Evolutionary conservation across 2,329 filamentous ascomycete species (phyloP).

Genomic region (Lecanosticta acicola): DNA sequence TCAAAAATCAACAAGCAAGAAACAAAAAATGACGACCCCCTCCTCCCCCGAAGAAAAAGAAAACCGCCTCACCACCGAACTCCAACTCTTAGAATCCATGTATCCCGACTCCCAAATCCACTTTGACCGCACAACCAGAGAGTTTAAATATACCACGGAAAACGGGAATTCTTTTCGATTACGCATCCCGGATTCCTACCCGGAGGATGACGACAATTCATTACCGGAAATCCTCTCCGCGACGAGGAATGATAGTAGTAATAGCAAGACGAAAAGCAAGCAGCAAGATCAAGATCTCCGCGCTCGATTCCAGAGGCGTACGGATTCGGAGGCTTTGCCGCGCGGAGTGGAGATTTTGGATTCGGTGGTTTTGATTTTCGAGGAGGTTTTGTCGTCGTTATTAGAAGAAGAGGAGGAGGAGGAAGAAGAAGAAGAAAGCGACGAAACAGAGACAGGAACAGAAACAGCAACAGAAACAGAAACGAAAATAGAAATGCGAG

Average conservation of each 20-base stretch:
- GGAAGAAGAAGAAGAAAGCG: conserved; percentile 6
- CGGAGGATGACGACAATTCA: conserved; percentile 19
- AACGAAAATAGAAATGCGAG: neutral
- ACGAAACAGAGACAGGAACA: conserved; percentile 10
- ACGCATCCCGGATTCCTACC: conserved; percentile 38
- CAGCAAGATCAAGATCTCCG: too few species aligned
- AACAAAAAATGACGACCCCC: neutral
- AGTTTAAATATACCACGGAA: conserved; percentile 34
- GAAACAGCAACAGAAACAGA: neutral
- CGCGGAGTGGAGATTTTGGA: conserved; percentile 41
- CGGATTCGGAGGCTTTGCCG: too few species aligned
- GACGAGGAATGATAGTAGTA: too few species aligned
- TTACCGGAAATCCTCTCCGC: conserved; percentile 38
- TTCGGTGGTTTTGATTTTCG: conserved; percentile 37
- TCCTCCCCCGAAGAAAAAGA: conserved; percentile 9
- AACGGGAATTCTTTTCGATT: conserved; percentile 28
- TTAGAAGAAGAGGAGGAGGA: conserved; percentile 3
- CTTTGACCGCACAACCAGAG: conserved; percentile 32
- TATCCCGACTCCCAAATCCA: conserved; percentile 37
- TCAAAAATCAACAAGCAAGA: neutral
- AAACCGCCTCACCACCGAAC: conserved; percentile 31
- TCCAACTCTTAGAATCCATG: conserved; percentile 42
- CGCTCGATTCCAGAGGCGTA: too few species aligned
- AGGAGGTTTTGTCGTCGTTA: conserved; percentile 25
- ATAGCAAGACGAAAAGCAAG: too few species aligned